Conservation (phyloP, 768 basidiomycete genomes). For the Termitomyces sp. region DNA sequence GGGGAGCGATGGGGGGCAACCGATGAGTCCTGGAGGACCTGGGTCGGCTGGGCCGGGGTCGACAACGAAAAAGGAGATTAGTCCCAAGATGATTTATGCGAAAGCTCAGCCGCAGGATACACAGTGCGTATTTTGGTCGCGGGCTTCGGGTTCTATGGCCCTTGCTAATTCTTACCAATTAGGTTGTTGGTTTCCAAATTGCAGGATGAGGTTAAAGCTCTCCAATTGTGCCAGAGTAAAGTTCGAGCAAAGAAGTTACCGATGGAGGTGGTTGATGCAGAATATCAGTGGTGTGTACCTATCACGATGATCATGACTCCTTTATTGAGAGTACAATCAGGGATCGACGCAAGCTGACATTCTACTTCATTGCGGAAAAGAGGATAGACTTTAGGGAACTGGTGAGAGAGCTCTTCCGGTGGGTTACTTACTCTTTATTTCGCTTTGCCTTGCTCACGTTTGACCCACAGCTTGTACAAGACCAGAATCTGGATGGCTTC, state of each 20-base stretch:
- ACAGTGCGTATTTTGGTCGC: conserved; percentile 40
- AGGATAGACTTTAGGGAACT: conserved; percentile 96
- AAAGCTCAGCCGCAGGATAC: conserved; percentile 84
- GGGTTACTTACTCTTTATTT: conserved; percentile 18
- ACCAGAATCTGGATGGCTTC: conserved; percentile 96
- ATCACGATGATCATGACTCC: background rate
- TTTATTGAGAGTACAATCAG: conserved; percentile 32
- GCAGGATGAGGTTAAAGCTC: conserved; percentile 89
- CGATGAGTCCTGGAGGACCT: conserved; percentile 28
- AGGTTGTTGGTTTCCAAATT: conserved; percentile 79
- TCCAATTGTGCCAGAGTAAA: conserved; percentile 88
- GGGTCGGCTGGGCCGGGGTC: conserved; percentile 16
- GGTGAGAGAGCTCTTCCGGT: conserved; percentile 93
- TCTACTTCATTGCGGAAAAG: conserved; percentile 96
- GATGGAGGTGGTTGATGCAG: conserved; percentile 98
- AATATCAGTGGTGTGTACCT: conserved; percentile 87
- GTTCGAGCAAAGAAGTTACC: conserved; percentile 92
- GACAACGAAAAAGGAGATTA: conserved; percentile 78
- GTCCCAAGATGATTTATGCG: conserved; percentile 94
- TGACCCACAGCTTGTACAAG: conserved; percentile 71
- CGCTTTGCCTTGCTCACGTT: background rate
- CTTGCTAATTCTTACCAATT: conserved; percentile 3
- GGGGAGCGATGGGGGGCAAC: conserved; percentile 30
- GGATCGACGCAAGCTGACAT: conserved; percentile 97
- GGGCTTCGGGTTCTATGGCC: conserved; percentile 1